Evolutionary conservation across 257 asterid genomes (phyloP).

Genomic region (Penstemon barbatus): DNA sequence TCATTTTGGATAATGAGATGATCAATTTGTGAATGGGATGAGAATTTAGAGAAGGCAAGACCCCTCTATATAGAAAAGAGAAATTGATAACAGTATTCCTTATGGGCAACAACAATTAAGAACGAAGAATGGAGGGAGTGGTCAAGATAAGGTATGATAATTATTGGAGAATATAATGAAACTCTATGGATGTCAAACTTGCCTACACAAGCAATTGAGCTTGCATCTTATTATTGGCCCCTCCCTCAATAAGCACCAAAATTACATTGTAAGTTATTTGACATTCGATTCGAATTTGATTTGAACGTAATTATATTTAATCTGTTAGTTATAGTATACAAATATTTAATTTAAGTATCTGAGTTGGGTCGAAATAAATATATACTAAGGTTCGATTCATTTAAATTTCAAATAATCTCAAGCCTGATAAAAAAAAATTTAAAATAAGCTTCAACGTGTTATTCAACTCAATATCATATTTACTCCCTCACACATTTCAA

Average conservation of each 20-base stretch:
- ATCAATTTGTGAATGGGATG: slow-evolving; percentile 15
- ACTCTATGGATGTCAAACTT: slow-evolving; percentile 17
- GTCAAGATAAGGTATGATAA: slow-evolving; percentile 14
- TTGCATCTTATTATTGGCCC: slow-evolving; percentile 13
- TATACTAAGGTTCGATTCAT: no score
- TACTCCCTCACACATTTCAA: no score
- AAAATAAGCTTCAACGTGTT: no score
- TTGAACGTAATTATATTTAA: no score
- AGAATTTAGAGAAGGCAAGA: slow-evolving; percentile 25
- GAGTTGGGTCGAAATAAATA: neutral
- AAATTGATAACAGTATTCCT: slow-evolving; percentile 21
- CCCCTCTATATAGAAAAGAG: slow-evolving; percentile 48
- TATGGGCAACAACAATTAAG: slow-evolving; percentile 38
- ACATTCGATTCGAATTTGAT: no score
- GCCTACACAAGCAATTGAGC: slow-evolving; percentile 30
- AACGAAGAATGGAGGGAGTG: slow-evolving; percentile 20
- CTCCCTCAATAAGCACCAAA: neutral
- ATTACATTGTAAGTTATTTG: no score
- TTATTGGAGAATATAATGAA: slow-evolving; percentile 19
- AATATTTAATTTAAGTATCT: neutral
- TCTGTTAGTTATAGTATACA: no score
- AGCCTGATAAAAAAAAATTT: no score
- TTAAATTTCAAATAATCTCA: no score
- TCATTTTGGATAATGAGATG: slow-evolving; percentile 36
- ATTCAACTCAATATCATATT: no score